These are phyloP conservation scores for Thermochaetoides thermophila DNA, from an alignment of 495 filamentous ascomycete species.

Conservation along the genomic window DNA sequence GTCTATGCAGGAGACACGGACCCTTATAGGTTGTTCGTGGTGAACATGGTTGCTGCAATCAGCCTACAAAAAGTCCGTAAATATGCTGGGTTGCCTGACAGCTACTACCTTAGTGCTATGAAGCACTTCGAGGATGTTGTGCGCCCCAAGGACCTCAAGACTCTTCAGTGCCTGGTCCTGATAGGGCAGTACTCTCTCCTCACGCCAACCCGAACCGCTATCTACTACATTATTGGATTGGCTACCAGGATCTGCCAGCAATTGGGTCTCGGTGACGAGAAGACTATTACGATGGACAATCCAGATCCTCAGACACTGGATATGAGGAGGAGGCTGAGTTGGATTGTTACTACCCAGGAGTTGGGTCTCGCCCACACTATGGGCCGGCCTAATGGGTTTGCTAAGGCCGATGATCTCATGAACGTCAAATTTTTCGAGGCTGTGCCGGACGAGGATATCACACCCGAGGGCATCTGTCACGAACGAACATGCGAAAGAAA, in stretches of 20 bases:
- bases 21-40: slow-evolving; percentile 68
- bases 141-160: slow-evolving; percentile 65
- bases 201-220: slow-evolving; percentile 77
- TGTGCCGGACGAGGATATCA: slow-evolving; percentile 68
- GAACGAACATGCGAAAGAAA: slow-evolving; percentile 61
- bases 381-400: slow-evolving; percentile 69
- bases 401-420: slow-evolving; percentile 61
- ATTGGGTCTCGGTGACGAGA: slow-evolving; percentile 69
- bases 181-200: slow-evolving; percentile 86
- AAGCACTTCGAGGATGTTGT: slow-evolving; percentile 64
- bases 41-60: slow-evolving; percentile 82
- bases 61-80: slow-evolving; percentile 78
- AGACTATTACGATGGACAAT: slow-evolving; percentile 50
- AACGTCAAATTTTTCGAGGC: slow-evolving; percentile 70
- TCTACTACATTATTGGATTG: slow-evolving; percentile 79
- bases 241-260: slow-evolving; percentile 77
- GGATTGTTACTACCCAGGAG: slow-evolving; percentile 77
- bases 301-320: slow-evolving; percentile 59
- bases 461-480: slow-evolving; percentile 53
- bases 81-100: slow-evolving; percentile 77
- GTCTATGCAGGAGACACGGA: slow-evolving; percentile 64
- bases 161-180: slow-evolving; percentile 76
- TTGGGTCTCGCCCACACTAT: slow-evolving; percentile 73
- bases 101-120: slow-evolving; percentile 79
- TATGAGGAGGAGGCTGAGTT: slow-evolving; percentile 74